Evolutionary conservation across 192 early-diverging fungal genomes (phyloP).

Genomic region (Podochytrium sp.): DNA sequence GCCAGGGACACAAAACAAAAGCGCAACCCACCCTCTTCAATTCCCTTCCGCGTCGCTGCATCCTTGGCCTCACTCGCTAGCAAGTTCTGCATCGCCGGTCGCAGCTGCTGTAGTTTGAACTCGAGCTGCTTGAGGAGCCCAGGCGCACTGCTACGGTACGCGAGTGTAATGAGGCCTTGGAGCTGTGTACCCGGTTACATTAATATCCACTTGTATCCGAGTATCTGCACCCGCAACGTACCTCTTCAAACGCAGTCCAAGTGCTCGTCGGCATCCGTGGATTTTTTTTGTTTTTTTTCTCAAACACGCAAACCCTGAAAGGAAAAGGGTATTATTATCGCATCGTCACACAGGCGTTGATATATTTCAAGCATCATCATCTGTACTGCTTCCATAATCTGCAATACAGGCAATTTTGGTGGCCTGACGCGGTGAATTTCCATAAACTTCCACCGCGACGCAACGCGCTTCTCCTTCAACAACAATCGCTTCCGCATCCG

Average conservation of each 20-base stretch:
- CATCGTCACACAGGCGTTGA: no score
- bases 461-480: neutral
- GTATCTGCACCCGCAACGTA: no score
- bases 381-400: neutral
- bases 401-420: neutral
- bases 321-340: neutral
- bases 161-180: constrained; percentile 8
- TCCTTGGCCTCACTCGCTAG: constrained; percentile 12
- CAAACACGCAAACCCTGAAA: neutral
- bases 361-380: neutral
- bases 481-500: neutral
- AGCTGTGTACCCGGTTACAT: neutral
- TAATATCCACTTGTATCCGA: neutral
- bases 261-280: neutral
- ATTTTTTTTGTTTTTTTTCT: neutral
- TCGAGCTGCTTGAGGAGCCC: constrained; percentile 9
- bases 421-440: neutral
- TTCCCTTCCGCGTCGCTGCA: constrained; percentile 12
- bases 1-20: neutral
- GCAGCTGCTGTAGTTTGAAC: constrained; percentile 8
- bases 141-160: neutral
- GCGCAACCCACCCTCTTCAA: constrained; percentile 5
- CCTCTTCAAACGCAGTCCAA: constrained; percentile 15
- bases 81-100: neutral
- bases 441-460: neutral